Percentiles rank a stretch among this genome's conserved stretches.
Conservation (phyloP, 2,329 filamentous ascomycete species). For the Parastagonospora avenae region DNA sequence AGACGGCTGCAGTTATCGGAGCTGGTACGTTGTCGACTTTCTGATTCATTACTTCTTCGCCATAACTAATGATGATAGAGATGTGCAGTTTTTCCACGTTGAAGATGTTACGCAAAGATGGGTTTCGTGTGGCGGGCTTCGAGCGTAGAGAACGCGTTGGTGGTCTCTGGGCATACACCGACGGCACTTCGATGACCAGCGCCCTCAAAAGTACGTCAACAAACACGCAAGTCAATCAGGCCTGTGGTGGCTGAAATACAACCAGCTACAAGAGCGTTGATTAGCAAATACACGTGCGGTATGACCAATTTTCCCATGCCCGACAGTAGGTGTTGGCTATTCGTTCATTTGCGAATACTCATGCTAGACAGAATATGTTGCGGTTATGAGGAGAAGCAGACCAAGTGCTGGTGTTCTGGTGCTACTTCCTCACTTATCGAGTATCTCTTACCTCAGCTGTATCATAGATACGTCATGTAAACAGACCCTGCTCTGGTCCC, state of each 20-base stretch:
- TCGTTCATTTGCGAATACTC: background rate
- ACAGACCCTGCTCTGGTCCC: too few species aligned
- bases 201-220: slow-evolving; percentile 38
- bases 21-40: slow-evolving; percentile 5
- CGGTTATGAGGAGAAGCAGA: too few species aligned
- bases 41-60: background rate
- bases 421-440: too few species aligned
- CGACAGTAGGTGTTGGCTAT: slow-evolving; percentile 38
- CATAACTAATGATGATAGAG: background rate
- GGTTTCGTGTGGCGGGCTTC: slow-evolving; percentile 50
- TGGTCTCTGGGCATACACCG: slow-evolving; percentile 53
- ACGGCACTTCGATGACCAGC: slow-evolving; percentile 28
- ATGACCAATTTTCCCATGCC: slow-evolving; percentile 53
- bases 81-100: slow-evolving; percentile 19
- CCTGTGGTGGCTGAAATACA: background rate
- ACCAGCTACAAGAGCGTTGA: slow-evolving; percentile 12
- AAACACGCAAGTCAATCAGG: background rate
- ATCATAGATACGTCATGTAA: too few species aligned
- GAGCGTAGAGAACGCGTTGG: slow-evolving; percentile 50
- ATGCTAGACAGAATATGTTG: background rate
- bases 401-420: too few species aligned
- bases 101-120: slow-evolving; percentile 52
- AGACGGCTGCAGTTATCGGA: slow-evolving; percentile 14
- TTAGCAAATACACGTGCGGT: slow-evolving; percentile 48
- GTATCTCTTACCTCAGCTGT: too few species aligned